A percentile compares a stretch with the other conserved stretches of the same genome.
Evolutionary conservation across 441 rosid species (phyloP).

Genomic region (Cnidoscolus chayamansa): DNA sequence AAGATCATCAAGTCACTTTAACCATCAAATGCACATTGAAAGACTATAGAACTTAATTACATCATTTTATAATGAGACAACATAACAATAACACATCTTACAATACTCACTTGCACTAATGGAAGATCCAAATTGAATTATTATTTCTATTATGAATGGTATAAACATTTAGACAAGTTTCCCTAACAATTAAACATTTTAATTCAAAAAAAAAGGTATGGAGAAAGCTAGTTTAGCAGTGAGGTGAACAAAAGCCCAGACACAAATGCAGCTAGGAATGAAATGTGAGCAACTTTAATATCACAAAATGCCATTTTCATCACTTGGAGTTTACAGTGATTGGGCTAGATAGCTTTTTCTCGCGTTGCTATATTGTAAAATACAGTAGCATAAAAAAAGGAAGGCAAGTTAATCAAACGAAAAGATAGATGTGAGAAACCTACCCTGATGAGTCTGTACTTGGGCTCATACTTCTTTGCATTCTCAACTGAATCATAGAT

Average conservation of each 20-base stretch:
- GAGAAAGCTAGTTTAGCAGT: background rate
- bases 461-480: slow-evolving; percentile 89
- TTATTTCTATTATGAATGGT: background rate
- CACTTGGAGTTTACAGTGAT: no score
- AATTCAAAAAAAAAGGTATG: background rate
- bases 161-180: background rate
- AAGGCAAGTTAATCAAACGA: background rate
- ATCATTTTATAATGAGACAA: background rate
- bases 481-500: slow-evolving; percentile 82
- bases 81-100: background rate
- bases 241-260: background rate
- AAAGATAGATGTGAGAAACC: background rate
- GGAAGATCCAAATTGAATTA: background rate
- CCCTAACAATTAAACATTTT: no score
- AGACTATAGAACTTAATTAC: background rate
- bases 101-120: background rate
- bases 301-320: no score
- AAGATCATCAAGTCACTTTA: no score
- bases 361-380: no score
- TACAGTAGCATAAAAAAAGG: background rate
- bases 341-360: no score
- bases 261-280: background rate
- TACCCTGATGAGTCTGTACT: slow-evolving; percentile 94
- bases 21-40: background rate
- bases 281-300: no score